phyloP scores from a whole-genome alignment of 345 rosid genomes.

The Heritiera fomes region DNA sequence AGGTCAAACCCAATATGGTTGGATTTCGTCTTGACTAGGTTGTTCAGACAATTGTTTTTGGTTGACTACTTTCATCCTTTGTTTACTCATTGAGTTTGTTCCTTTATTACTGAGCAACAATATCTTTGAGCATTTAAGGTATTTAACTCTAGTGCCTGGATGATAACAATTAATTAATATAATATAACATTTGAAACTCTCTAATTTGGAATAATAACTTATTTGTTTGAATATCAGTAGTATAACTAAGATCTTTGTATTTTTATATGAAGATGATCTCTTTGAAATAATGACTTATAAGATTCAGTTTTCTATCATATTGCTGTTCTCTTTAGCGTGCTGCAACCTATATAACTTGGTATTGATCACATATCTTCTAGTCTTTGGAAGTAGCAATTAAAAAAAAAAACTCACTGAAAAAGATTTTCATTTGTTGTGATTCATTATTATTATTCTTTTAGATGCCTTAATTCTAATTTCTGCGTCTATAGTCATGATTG shows the following conservation, averaged over 20 bases:
- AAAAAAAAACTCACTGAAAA: not conserved
- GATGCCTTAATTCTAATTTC: conserved; percentile 6
- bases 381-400: not conserved
- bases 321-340: not conserved
- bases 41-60: not conserved
- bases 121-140: not conserved
- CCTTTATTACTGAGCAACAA: not conserved
- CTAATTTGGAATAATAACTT: not conserved
- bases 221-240: not conserved
- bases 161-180: not conserved
- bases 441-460: not conserved
- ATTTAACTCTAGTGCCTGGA: not conserved
- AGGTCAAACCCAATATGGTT: not conserved
- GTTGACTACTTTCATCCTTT: not conserved
- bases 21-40: not conserved
- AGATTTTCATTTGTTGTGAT: not conserved
- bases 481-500: not conserved
- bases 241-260: not conserved
- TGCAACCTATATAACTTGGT: not conserved
- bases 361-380: not conserved
- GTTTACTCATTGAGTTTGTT: not conserved
- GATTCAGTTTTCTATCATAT: not conserved
- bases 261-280: not conserved
- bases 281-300: not conserved
- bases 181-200: not conserved